Conservation (phyloP, 495 filamentous ascomycete genomes). For the Talaromyces thailandensis region DNA sequence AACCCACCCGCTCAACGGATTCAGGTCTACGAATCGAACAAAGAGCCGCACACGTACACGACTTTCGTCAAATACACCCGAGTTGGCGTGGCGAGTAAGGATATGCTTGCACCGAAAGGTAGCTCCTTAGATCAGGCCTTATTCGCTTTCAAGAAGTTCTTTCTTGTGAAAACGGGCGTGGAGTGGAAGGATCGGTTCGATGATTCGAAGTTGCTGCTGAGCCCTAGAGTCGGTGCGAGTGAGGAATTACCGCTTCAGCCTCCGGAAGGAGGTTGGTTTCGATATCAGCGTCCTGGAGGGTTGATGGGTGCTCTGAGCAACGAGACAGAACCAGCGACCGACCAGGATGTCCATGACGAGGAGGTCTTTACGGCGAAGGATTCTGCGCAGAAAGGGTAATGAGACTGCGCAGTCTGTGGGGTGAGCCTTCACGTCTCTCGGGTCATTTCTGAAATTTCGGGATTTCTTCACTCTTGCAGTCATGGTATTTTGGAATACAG, state of each 20-base stretch:
- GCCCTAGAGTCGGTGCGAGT: slow-evolving; percentile 12
- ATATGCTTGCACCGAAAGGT: slow-evolving; percentile 24
- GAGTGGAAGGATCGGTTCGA: slow-evolving; percentile 43
- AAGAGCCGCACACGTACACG: slow-evolving; percentile 37
- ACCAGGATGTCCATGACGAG: not conserved
- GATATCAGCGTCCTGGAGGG: slow-evolving; percentile 11
- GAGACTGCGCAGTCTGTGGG: not conserved
- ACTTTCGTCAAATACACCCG: slow-evolving; percentile 27
- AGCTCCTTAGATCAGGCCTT: slow-evolving; percentile 27
- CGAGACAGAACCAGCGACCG: not conserved
- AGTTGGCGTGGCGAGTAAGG: slow-evolving; percentile 12
- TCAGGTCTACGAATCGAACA: slow-evolving; percentile 45
- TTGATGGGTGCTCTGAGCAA: slow-evolving; percentile 14
- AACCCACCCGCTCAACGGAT: slow-evolving; percentile 11
- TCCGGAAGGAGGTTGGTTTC: slow-evolving; percentile 25
- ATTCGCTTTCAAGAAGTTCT: slow-evolving; percentile 43
- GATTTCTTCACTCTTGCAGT: not conserved
- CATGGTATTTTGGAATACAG: not conserved
- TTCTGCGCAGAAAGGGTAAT: not conserved
- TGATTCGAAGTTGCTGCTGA: slow-evolving; percentile 4
- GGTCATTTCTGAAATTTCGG: not conserved
- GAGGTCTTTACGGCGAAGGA: not conserved
- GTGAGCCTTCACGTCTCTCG: not conserved
- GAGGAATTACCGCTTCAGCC: slow-evolving; percentile 16
- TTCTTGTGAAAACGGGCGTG: slow-evolving; percentile 43